Conservation (phyloP, 2,329 filamentous ascomycete genomes). For the Thermothelomyces thermophilus region DNA sequence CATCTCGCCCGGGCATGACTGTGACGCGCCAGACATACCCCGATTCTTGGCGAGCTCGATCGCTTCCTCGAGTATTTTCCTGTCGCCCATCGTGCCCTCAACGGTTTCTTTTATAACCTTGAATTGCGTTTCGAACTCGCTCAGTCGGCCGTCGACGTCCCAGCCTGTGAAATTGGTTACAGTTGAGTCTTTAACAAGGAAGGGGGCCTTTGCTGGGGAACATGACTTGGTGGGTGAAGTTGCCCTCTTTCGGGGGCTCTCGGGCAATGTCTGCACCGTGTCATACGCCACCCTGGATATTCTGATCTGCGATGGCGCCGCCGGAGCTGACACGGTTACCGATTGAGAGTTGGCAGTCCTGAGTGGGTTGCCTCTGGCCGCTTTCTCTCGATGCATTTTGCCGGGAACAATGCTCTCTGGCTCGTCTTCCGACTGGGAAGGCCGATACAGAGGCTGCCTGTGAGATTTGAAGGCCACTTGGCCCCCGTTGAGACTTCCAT, state of each 20-base stretch:
- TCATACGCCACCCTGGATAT: constrained; percentile 29
- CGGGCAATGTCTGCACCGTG: constrained; percentile 23
- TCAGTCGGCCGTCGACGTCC: constrained; percentile 72
- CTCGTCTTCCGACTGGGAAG: constrained; percentile 21
- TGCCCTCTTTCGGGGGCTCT: constrained; percentile 29
- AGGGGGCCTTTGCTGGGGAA: constrained; percentile 44
- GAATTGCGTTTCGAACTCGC: constrained; percentile 70
- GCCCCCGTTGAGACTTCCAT: constrained; percentile 29
- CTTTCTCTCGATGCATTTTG: constrained; percentile 24
- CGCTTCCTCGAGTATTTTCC: constrained; percentile 64
- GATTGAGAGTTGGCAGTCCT: constrained; percentile 20
- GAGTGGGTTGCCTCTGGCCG: constrained; percentile 10
- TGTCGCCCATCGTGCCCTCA: constrained; percentile 60
- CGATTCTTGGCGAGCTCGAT: constrained; percentile 67
- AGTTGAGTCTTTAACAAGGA: constrained; percentile 70
- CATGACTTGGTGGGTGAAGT: constrained; percentile 35
- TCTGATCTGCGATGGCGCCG: constrained; percentile 27
- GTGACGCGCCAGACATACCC: constrained; percentile 55
- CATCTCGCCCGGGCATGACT: not conserved
- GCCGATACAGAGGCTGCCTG: constrained; percentile 23
- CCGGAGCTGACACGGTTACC: constrained; percentile 1
- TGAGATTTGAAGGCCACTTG: constrained; percentile 40
- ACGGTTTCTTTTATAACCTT: constrained; percentile 66
- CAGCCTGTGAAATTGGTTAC: constrained; percentile 58
- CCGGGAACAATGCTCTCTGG: constrained; percentile 27